Evolutionary conservation across 371 early-diverging fungal genomes (phyloP), one percentile per base, ranked within the genome.

Genomic region (Saksenaea vasiformis): DNA sequence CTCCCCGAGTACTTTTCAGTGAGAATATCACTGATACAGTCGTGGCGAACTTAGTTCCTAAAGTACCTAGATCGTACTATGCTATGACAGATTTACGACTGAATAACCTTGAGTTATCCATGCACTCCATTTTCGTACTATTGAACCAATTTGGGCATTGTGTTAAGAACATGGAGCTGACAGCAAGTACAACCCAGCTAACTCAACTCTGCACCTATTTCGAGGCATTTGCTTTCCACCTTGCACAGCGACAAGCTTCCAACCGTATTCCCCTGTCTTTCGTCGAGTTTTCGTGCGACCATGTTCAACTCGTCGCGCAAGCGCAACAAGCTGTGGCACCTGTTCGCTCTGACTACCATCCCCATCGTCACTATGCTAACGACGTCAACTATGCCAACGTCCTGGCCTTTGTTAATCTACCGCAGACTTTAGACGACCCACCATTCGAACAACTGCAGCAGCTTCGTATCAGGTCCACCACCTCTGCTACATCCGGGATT

Each of bases 201-300:
- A 53, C 61, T 11, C 35, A 61, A 35, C 53, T 61, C 24, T 61
- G 61, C 31, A 54, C 34, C 22, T 53, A 61, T 35, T 51, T 61
- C 15, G 61, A 61, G 38, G 61, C 61, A 5, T 61, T 61, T 17
- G 47, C 61, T 3, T 61, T 53, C 22, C 47, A 61, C 36, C 37
- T 61, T 9, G 61, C 61, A 7, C 44, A 53, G 22, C 27, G 47
- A 26, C 61, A 61, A 19, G 47, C 61, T n/a, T 54, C 47, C 47
- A 61, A 61, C 27, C 53, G 61, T 47, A 61, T 61, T 13, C 61
- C 61, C 14, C 54, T 53, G 11, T 47, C 54, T 14, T 61, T 61
- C 36, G 61, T 24, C 13, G 61, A 61, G 14, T 61, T 47, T 35
- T 35, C 26, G 27, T 53, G 36, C 37, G 53, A 61, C 51, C 51